Conservation (phyloP, 2,329 filamentous ascomycete species). For the Endothia cerciana region DNA sequence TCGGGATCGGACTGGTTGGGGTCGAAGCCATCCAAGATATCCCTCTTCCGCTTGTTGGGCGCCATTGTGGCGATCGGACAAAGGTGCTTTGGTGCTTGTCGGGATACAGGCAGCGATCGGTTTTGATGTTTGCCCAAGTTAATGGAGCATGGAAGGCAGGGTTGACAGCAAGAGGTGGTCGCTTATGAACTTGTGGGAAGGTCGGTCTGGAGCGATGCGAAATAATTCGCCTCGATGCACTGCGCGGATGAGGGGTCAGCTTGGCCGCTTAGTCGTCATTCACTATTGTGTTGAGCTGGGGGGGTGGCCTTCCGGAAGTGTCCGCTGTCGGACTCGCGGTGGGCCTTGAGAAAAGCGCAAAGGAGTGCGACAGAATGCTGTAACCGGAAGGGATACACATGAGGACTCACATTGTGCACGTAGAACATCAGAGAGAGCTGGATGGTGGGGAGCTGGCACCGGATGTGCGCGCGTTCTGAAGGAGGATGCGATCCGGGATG, state of each 20-base stretch:
- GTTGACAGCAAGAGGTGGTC: not conserved
- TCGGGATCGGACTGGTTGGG: constrained; percentile 69
- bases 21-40: constrained; percentile 61
- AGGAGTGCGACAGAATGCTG: not conserved
- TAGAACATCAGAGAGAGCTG: not conserved
- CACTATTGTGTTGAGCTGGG: not conserved
- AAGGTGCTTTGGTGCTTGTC: not conserved
- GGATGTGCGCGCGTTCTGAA: not conserved
- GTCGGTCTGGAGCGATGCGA: not conserved
- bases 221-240: not conserved
- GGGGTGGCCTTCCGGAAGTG: not conserved
- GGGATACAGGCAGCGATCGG: not conserved
- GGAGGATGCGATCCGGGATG: constrained; percentile 4
- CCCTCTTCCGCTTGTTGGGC: constrained; percentile 61
- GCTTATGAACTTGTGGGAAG: not conserved
- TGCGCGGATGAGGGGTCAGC: not conserved
- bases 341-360: not conserved
- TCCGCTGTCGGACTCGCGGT: not conserved
- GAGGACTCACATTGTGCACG: not conserved
- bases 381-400: not conserved
- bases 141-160: not conserved
- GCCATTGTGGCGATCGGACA: constrained; percentile 36
- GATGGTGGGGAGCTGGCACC: not conserved
- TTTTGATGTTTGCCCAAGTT: not conserved
- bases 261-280: not conserved